Percentiles rank a stretch among this genome's conserved stretches.
Conservation (phyloP, 2,329 filamentous ascomycete species). For the Eutypa lata region DNA sequence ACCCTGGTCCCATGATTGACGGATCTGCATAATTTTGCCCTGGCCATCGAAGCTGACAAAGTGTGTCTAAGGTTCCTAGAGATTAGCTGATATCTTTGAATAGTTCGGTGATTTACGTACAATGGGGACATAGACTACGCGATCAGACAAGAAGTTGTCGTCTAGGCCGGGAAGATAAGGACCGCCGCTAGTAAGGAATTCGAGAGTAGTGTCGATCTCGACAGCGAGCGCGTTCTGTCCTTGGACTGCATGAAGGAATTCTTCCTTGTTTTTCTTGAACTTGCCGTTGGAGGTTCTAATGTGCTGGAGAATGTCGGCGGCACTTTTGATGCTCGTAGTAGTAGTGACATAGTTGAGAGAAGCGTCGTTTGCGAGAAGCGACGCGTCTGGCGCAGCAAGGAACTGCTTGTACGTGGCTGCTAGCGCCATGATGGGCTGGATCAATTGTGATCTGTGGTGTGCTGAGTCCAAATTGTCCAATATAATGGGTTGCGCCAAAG, state of each 20-base stretch:
- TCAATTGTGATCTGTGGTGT: background rate
- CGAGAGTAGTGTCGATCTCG: constrained; percentile 78
- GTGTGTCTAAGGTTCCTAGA: constrained; percentile 61
- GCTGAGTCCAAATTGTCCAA: background rate
- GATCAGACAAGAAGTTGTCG: constrained; percentile 89
- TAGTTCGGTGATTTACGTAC: constrained; percentile 51
- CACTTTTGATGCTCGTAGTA: constrained; percentile 67
- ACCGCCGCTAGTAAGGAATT: constrained; percentile 79
- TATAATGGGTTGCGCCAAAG: no score
- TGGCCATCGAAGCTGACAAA: constrained; percentile 78
- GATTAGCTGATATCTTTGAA: background rate
- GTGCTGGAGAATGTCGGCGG: constrained; percentile 80
- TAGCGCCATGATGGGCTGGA: constrained; percentile 40
- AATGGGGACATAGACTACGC: constrained; percentile 73
- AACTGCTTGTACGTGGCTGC: constrained; percentile 67
- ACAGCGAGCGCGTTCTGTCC: constrained; percentile 65
- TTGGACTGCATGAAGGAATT: constrained; percentile 71
- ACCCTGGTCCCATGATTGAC: constrained; percentile 93
- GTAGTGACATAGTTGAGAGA: constrained; percentile 88
- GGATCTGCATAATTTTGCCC: constrained; percentile 80
- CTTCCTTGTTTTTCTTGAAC: constrained; percentile 80
- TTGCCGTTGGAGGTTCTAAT: constrained; percentile 67
- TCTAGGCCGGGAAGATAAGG: constrained; percentile 85
- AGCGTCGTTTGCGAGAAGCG: constrained; percentile 61
- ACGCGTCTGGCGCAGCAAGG: constrained; percentile 62